phyloP scores from a whole-genome alignment of 2,329 filamentous ascomycete genomes.

The Trichoderma cornu-damae region DNA sequence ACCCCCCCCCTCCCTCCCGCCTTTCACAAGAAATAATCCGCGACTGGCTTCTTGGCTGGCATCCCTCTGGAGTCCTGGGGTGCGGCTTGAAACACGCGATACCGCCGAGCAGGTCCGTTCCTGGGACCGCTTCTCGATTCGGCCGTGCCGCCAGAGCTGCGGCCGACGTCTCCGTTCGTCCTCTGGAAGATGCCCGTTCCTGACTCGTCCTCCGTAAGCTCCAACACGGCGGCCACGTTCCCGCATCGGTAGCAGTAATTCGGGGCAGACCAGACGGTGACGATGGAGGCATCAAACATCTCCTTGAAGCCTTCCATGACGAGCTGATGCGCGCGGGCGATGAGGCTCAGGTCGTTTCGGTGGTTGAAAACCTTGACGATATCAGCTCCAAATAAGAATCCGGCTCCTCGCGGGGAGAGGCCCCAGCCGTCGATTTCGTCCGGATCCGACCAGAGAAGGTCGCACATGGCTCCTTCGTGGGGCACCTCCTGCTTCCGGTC shows the following conservation, averaged over 20 bases:
- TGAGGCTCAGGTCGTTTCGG: constrained; percentile 83
- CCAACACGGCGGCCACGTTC: constrained; percentile 91
- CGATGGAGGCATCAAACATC: constrained; percentile 94
- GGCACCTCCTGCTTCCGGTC: constrained; percentile 98
- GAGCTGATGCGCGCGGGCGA: constrained; percentile 91
- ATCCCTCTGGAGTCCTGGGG: constrained; percentile 94
- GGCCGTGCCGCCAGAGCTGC: constrained; percentile 49
- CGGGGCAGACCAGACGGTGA: constrained; percentile 97
- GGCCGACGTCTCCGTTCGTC: constrained; percentile 64
- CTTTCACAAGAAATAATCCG: constrained; percentile 85
- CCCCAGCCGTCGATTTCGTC: constrained; percentile 99
- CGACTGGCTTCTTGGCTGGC: constrained; percentile 97
- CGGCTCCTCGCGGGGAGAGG: constrained; percentile 84
- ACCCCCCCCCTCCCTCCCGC: background rate
- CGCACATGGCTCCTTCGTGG: constrained; percentile 98
- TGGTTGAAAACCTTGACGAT: constrained; percentile 97
- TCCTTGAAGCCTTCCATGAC: constrained; percentile 99
- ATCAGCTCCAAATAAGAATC: constrained; percentile 91
- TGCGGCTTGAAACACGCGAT: constrained; percentile 93
- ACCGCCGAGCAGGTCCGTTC: constrained; percentile 77
- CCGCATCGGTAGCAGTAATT: constrained; percentile 97
- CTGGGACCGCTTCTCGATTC: constrained; percentile 41
- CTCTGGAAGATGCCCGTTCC: constrained; percentile 65
- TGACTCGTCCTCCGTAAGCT: constrained; percentile 82
- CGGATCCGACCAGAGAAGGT: constrained; percentile 94